Evolutionary conservation across 805 yeast species (phyloP).

Genomic region (Saccharomyces mikatae): DNA sequence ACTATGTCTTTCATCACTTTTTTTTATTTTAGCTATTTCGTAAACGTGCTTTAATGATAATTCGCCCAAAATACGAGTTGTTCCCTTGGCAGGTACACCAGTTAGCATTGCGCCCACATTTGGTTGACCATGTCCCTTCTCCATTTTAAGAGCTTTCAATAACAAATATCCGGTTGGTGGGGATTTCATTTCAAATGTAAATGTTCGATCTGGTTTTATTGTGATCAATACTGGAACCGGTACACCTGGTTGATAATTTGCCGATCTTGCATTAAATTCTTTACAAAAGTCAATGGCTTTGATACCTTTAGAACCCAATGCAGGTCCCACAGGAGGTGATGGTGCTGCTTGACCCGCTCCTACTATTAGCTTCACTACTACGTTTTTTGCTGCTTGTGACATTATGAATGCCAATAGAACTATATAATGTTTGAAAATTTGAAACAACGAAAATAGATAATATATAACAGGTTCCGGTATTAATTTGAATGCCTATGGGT

Average conservation of each 20-base stretch:
- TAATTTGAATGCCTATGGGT: neutral
- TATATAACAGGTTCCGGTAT: neutral
- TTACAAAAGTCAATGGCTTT: slow-evolving; percentile 98
- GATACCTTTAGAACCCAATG: slow-evolving; percentile 95
- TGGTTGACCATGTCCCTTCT: slow-evolving; percentile 68
- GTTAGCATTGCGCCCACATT: slow-evolving; percentile 10
- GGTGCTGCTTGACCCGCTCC: slow-evolving; percentile 99
- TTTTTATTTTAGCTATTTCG: slow-evolving; percentile 90
- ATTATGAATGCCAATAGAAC: slow-evolving; percentile 5
- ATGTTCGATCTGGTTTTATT: slow-evolving; percentile 88
- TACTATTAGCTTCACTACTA: slow-evolving; percentile 78
- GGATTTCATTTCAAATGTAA: slow-evolving; percentile 75
- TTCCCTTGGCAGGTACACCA: neutral
- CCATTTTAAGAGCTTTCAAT: slow-evolving; percentile 60
- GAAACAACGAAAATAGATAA: neutral
- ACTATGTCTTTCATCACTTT: slow-evolving; percentile 74
- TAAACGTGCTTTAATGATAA: slow-evolving; percentile 80
- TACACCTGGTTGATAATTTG: slow-evolving; percentile 72
- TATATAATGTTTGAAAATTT: neutral
- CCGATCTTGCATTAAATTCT: slow-evolving; percentile 95
- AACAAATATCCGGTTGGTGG: slow-evolving; percentile 89
- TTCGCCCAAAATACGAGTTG: slow-evolving; percentile 44
- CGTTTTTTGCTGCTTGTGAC: slow-evolving; percentile 43
- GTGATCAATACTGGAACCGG: slow-evolving; percentile 84
- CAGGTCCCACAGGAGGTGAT: slow-evolving; percentile 98